These are phyloP conservation scores for Austroboletus festivus DNA, from an alignment of 768 basidiomycete species.

Conservation along the genomic window DNA sequence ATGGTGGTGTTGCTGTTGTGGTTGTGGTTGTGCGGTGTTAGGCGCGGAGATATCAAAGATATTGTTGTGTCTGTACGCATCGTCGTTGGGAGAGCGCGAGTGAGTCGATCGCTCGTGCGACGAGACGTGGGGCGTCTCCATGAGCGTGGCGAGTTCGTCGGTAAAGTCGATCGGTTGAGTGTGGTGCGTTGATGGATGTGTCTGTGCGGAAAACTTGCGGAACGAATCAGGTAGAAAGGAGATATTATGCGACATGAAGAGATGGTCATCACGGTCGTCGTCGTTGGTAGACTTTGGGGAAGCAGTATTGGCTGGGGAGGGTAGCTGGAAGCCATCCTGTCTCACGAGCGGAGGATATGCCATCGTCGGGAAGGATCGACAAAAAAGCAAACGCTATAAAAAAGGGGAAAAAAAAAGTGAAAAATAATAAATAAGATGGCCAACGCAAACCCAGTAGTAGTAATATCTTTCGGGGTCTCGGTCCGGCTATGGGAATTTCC, in stretches of 20 bases:
- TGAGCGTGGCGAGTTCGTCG: slow-evolving; percentile 66
- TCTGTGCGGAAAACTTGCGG: slow-evolving; percentile 44
- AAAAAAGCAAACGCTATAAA: not conserved
- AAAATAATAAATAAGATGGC: not conserved
- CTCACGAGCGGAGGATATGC: slow-evolving; percentile 41
- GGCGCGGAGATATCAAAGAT: slow-evolving; percentile 63
- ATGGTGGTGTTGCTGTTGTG: slow-evolving; percentile 28
- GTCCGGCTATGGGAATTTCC: slow-evolving; percentile 31
- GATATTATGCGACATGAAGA: slow-evolving; percentile 45
- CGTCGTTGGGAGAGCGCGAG: slow-evolving; percentile 38
- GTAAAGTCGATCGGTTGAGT: slow-evolving; percentile 48
- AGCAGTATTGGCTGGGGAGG: slow-evolving; percentile 39
- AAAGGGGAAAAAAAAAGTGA: not conserved
- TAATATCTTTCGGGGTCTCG: slow-evolving; percentile 32
- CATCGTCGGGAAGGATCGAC: slow-evolving; percentile 14
- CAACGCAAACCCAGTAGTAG: no score
- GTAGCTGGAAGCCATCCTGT: slow-evolving; percentile 73
- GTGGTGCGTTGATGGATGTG: slow-evolving; percentile 17
- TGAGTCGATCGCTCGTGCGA: slow-evolving; percentile 46
- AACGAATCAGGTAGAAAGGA: slow-evolving; percentile 53
- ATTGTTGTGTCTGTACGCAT: slow-evolving; percentile 50
- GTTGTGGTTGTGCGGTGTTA: slow-evolving; percentile 27
- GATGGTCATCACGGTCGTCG: slow-evolving; percentile 28
- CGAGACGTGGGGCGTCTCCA: slow-evolving; percentile 35
- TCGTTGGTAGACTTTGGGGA: slow-evolving; percentile 29